Evolutionary conservation across 139 green algal species (phyloP), one percentile per base, ranked within the genome.

Genomic region (Volvox reticuliferus): DNA sequence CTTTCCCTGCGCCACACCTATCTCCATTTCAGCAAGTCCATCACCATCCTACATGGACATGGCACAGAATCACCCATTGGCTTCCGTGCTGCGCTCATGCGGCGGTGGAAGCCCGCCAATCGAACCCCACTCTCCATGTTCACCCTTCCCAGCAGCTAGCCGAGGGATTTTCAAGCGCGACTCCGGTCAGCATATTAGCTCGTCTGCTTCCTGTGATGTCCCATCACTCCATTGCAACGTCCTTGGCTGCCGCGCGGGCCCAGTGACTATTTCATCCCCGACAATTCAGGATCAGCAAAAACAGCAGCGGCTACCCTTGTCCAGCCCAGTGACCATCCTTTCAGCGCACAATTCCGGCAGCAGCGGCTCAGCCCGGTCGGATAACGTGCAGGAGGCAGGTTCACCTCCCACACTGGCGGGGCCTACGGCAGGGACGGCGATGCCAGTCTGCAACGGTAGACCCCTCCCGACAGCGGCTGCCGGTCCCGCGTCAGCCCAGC

Each of bases 121-220:
- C 26, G 79, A 86, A 12, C 79, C 50, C 13, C 79, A 86, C n/a
- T 86, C 79, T 21, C 79, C 79, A 14, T 71, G 79, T 55, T 86
- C 79, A 44, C 79, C 79, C 26, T 86, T 86, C 24, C 79, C 79
- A 21, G 50, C 5, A 37, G 50, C 28, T 73, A 55, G 24, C 24
- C 26, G 50, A 1, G 75, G 75, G 20, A 22, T 55, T 30, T 81
- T 55, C 75, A 55, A 24, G 30, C 75, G 33, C 75, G 75, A 81
- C 18, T 22, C 32, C 32, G 75, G 2, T 19, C 75, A 30, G 75
- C 75, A 81, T 12, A 19, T 81, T 18, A 73, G 65, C 6, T 79
- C 71, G 1, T 33, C 22, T 30, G 30, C 71, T 20, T 36, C 24
- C 32, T 81, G 14, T 19, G 75, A 81, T 3, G 24, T 17, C 32